Conservation (phyloP, 768 basidiomycete species). For the Boletus rufocinnamomeus region DNA sequence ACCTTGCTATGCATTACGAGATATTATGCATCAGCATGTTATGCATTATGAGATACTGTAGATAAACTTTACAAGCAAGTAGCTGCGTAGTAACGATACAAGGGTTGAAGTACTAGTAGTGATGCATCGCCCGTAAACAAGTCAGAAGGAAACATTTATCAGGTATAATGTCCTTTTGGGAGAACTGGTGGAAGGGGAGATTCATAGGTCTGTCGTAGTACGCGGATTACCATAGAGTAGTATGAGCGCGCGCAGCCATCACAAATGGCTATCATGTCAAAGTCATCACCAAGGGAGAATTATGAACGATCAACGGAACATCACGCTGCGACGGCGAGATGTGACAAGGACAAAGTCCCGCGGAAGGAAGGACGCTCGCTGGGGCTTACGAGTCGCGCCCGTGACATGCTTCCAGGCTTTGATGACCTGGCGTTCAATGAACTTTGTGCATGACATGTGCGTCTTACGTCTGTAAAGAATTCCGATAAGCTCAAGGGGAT, state of each 20-base stretch:
- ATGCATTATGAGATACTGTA: no score
- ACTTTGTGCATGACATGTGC: conserved; percentile 42
- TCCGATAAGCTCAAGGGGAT: neutral
- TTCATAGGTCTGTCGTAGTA: conserved; percentile 9
- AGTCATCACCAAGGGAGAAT: neutral
- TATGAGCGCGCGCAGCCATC: conserved; percentile 23
- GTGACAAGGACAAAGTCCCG: conserved; percentile 66
- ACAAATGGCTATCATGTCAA: neutral
- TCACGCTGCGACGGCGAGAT: conserved; percentile 52
- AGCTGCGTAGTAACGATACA: conserved; percentile 12
- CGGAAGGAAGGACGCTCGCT: conserved; percentile 54
- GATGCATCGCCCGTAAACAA: neutral
- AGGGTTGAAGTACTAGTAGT: conserved; percentile 9
- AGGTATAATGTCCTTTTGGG: conserved; percentile 11
- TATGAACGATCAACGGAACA: conserved; percentile 33
- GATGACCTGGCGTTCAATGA: conserved; percentile 59
- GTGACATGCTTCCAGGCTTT: conserved; percentile 65
- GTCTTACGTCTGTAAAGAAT: conserved; percentile 22
- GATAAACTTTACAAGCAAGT: no score
- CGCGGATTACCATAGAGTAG: neutral
- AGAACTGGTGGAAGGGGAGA: neutral
- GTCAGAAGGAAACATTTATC: neutral
- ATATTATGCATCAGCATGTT: no score
- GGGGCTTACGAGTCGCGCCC: conserved; percentile 49
- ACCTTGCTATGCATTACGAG: no score